A percentile compares a stretch with the other conserved stretches of the same genome.
Evolutionary conservation across 2,329 filamentous ascomycete species (phyloP).

Genomic region (Geosmithia flava): DNA sequence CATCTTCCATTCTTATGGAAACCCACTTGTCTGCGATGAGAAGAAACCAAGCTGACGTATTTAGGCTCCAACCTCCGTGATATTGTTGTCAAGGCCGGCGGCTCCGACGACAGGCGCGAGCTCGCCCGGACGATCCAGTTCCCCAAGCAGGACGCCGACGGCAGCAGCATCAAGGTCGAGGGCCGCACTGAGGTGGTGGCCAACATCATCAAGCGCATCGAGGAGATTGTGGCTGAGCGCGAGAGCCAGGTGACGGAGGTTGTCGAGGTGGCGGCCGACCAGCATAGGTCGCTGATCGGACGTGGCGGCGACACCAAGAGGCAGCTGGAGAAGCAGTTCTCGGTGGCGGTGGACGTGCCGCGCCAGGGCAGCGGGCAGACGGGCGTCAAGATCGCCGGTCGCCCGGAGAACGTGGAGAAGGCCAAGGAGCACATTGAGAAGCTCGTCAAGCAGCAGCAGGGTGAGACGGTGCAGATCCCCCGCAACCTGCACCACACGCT

Average conservation of each 20-base stretch:
- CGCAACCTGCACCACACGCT: conserved; percentile 72
- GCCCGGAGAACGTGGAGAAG: conserved; percentile 65
- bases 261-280: conserved; percentile 75
- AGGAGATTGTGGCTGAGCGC: conserved; percentile 69
- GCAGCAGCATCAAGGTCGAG: conserved; percentile 77
- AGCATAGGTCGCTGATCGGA: conserved; percentile 85
- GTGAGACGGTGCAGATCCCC: conserved; percentile 78
- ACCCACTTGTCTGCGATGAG: no score
- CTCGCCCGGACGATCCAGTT: conserved; percentile 89
- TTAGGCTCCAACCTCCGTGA: conserved; percentile 72
- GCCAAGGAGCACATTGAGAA: conserved; percentile 76
- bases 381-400: conserved; percentile 75
- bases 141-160: conserved; percentile 75
- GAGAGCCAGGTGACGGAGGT: conserved; percentile 70
- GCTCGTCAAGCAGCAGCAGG: conserved; percentile 74
- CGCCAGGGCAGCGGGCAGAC: conserved; percentile 77
- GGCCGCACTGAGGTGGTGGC: conserved; percentile 76
- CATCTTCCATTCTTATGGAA: not conserved
- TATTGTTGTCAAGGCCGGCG: conserved; percentile 79
- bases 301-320: conserved; percentile 81
- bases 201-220: conserved; percentile 73
- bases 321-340: conserved; percentile 75
- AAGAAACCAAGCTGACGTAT: not conserved
- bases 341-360: conserved; percentile 79
- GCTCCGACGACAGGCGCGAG: conserved; percentile 72